phyloP scores from a whole-genome alignment of 305 asterid genomes.

The Fraxinus paxiana region DNA sequence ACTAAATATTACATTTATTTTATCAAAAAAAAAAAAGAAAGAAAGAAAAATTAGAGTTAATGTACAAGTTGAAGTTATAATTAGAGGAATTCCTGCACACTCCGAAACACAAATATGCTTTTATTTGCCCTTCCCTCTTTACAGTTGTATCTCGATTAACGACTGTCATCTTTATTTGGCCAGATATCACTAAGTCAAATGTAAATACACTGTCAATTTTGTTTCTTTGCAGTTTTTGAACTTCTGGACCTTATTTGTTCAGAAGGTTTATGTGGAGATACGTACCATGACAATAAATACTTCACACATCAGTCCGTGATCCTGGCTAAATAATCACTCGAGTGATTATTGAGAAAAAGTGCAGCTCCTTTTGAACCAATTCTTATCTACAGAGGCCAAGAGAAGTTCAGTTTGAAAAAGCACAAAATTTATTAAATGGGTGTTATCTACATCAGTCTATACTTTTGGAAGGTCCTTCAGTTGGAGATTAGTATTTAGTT shows the following conservation, averaged over 20 bases:
- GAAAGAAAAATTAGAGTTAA: not conserved
- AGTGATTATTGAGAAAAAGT: constrained; percentile 5
- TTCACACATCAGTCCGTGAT: not conserved
- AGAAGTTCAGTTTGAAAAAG: constrained; percentile 15
- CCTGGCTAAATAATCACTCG: constrained; percentile 14
- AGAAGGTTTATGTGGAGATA: constrained; percentile 5
- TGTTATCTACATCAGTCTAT: not conserved
- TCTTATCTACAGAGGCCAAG: not conserved
- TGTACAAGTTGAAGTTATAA: not conserved
- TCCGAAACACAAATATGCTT: not conserved
- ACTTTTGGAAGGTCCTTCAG: constrained; percentile 2
- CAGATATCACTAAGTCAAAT: constrained; percentile 12
- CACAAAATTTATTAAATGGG: constrained; percentile 1
- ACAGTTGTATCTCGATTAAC: not conserved
- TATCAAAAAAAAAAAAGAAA: not conserved
- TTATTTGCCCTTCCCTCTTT: not conserved
- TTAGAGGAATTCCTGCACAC: not conserved
- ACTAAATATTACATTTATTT: not conserved
- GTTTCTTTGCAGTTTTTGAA: constrained; percentile 8
- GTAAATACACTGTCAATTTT: constrained; percentile 20
- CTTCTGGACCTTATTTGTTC: constrained; percentile 15
- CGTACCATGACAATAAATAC: not conserved
- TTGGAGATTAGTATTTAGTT: constrained; percentile 12
- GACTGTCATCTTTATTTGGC: constrained; percentile 10
- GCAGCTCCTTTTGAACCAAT: not conserved